Evolutionary conservation across 805 yeast species (phyloP).

Genomic region (Ogataea pini): DNA sequence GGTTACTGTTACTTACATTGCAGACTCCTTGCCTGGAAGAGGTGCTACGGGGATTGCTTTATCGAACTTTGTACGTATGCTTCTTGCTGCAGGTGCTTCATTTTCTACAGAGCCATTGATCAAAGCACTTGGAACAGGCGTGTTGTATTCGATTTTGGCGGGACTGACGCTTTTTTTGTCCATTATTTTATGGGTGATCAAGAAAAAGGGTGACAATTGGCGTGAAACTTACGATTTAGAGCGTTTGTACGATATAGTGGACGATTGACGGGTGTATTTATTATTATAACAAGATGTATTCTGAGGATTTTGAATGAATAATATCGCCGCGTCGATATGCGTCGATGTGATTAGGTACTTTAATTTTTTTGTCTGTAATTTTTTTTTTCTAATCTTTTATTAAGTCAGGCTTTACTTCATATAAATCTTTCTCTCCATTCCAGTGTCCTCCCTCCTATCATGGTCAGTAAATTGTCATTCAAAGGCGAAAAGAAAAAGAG

Average conservation of each 20-base stretch:
- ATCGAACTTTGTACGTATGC: constrained; percentile 72
- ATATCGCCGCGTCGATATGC: too few relatives aligned
- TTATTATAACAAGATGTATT: too few relatives aligned
- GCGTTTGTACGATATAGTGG: constrained; percentile 53
- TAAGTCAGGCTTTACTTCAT: neutral
- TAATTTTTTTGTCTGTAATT: neutral
- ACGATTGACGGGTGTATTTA: constrained; percentile 14
- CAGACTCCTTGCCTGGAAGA: constrained; percentile 81
- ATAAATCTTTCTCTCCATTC: too few relatives aligned
- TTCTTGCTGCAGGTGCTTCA: constrained; percentile 73
- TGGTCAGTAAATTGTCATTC: constrained; percentile 37
- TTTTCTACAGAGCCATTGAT: constrained; percentile 74
- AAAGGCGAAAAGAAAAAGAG: constrained; percentile 32
- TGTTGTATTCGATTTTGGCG: constrained; percentile 65
- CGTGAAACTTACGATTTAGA: constrained; percentile 64
- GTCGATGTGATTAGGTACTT: neutral
- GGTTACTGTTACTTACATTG: constrained; percentile 74
- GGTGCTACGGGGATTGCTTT: constrained; percentile 90
- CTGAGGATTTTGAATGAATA: too few relatives aligned
- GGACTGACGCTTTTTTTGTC: constrained; percentile 53
- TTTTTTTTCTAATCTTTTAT: neutral
- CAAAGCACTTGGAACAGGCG: constrained; percentile 68
- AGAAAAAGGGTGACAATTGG: constrained; percentile 58
- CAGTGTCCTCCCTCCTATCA: too few relatives aligned
- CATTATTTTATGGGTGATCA: constrained; percentile 45